Conservation (phyloP, 2,329 filamentous ascomycete genomes). For the Monosporascus sp. region DNA sequence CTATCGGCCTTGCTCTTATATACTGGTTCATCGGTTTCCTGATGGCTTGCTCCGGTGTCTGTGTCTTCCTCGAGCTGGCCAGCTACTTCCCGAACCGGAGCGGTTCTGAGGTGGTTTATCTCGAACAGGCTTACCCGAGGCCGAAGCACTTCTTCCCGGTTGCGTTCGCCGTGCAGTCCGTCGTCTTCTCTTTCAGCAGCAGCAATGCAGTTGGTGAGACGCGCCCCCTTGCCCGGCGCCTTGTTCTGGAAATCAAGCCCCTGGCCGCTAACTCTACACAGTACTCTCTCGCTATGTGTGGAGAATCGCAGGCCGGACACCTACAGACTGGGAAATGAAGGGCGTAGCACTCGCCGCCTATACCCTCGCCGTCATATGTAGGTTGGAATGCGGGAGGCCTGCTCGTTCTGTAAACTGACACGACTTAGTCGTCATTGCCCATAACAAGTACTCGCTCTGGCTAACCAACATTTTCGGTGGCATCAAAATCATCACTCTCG, state of each 20-base stretch:
- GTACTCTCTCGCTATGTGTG: constrained; percentile 61
- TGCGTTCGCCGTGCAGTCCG: constrained; percentile 48
- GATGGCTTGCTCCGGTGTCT: constrained; percentile 39
- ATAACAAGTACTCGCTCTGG: constrained; percentile 53
- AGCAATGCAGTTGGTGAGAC: constrained; percentile 47
- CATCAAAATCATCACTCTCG: constrained; percentile 54
- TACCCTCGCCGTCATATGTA: constrained; percentile 51
- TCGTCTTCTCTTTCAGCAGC: constrained; percentile 52
- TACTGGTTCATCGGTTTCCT: constrained; percentile 51
- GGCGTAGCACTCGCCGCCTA: constrained; percentile 62
- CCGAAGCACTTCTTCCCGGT: constrained; percentile 52
- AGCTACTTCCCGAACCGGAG: constrained; percentile 53
- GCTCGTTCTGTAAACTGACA: background rate
- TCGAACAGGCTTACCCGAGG: constrained; percentile 53
- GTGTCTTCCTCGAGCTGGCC: constrained; percentile 49
- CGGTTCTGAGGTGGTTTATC: constrained; percentile 51
- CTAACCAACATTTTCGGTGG: constrained; percentile 51
- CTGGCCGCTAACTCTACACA: constrained; percentile 10
- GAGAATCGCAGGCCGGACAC: constrained; percentile 43
- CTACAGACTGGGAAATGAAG: constrained; percentile 59
- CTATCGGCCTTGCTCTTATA: constrained; percentile 46
- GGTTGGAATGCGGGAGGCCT: constrained; percentile 15
- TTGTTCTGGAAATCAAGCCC: background rate
- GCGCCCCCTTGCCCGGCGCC: background rate
- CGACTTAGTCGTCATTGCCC: constrained; percentile 35